A percentile compares a stretch with the other conserved stretches of the same genome.
Evolutionary conservation across 2,329 filamentous ascomycete genomes (phyloP).

Genomic region (Penicillium sp.): DNA sequence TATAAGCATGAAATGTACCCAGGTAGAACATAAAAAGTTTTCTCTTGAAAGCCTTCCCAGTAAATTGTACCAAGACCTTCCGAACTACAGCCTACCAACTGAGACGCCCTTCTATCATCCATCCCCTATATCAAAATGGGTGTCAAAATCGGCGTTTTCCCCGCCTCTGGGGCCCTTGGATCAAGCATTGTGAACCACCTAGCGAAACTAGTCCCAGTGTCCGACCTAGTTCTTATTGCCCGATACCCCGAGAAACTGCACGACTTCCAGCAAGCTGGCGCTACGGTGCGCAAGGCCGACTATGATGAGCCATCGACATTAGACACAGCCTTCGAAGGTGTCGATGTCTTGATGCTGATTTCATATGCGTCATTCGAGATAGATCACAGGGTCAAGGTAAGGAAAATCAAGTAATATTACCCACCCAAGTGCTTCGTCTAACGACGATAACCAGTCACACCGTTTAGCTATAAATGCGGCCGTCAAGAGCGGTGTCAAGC

Average conservation of each 20-base stretch:
- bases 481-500: conserved; percentile 49
- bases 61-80: not conserved
- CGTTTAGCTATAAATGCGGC: conserved; percentile 53
- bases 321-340: conserved; percentile 47
- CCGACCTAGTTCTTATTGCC: conserved; percentile 49
- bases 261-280: conserved; percentile 15
- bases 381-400: conserved; percentile 45
- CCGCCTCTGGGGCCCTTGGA: conserved; percentile 54
- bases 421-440: not conserved
- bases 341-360: conserved; percentile 55
- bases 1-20: not conserved
- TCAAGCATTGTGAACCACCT: conserved; percentile 52
- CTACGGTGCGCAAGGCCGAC: conserved; percentile 41
- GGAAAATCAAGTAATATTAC: not conserved
- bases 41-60: not conserved
- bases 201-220: conserved; percentile 42
- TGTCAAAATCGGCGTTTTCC: conserved; percentile 39
- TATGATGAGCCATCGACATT: conserved; percentile 51
- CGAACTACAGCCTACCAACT: not conserved
- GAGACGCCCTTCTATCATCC: not conserved
- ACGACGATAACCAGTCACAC: conserved; percentile 34
- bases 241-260: conserved; percentile 31
- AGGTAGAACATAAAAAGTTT: not conserved
- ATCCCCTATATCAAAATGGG: conserved; percentile 11
- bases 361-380: conserved; percentile 53